Evolutionary conservation across 805 yeast species (phyloP), one percentile per base, ranked within the genome.

Genomic region (Candida boleticola): DNA sequence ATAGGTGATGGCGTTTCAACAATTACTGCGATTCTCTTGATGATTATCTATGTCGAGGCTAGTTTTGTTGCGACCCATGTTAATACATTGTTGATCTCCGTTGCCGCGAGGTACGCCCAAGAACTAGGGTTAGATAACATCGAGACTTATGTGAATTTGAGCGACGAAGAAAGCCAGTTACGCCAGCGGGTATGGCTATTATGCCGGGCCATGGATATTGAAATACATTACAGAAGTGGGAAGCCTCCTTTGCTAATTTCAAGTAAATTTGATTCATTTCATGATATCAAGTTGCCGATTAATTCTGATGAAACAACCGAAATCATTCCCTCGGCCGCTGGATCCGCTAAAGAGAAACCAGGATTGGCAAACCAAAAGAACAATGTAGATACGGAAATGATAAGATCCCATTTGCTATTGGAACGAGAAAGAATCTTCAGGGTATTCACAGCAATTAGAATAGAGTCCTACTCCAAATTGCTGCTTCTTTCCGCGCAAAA

Each of bases 101-200:
- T 74, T 1, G 77, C 80, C 4, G 67, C 77, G 4, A 63, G 82
- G 46, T 72, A 70, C 46, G 83, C 83, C 0, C 76, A 73, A 36
- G 82, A 77, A 30, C 50, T 80, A 53, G 86, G 86, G 0, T 61
- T 84, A 5, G 79, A 82, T 48, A 60, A 80, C 40, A 58, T 57
- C 3, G 83, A 78, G 36, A 51, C 72, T 2, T 67, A 69, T 39
- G 49, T 56, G 3, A 65, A 70, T 1, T 45, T 77, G 14, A 29
- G 64, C 0, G 48, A 52, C 0, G 58, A 53, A 3, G 82, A 79
- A 33, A 57, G 61, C 1, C 48, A 55, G 2, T 52, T 56, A 3
- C 65, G 78, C 18, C 55, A 74, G 19, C 47, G 58, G 9, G 41
- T 81, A n/a, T 82, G 82, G 79, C 71, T 78, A 68, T 47, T 61